Conservation (phyloP, 768 basidiomycete genomes). For the Podaxis pistillaris region DNA sequence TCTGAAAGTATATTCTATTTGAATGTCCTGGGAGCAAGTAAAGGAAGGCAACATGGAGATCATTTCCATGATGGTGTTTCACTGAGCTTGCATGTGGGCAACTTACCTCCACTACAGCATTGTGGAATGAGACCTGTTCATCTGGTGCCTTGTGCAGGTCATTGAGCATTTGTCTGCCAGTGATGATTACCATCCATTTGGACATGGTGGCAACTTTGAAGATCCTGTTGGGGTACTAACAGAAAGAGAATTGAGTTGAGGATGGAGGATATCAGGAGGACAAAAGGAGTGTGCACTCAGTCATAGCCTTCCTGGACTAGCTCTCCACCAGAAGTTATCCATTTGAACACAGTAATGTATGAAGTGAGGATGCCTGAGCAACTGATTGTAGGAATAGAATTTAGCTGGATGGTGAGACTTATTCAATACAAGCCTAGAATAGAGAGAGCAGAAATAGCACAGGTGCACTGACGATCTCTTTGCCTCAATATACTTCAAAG, state of each 20-base stretch:
- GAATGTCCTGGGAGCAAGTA: constrained; percentile 26
- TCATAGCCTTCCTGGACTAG: constrained; percentile 16
- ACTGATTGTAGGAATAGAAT: constrained; percentile 15
- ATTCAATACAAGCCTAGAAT: background rate
- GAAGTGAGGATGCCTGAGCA: constrained; percentile 11
- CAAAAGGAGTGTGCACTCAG: constrained; percentile 4
- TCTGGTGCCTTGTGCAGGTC: constrained; percentile 41
- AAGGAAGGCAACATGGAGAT: background rate
- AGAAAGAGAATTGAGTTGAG: background rate
- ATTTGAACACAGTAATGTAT: constrained; percentile 15
- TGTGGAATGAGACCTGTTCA: constrained; percentile 31
- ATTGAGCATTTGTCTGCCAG: constrained; percentile 28
- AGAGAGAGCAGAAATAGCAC: background rate
- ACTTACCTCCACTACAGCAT: constrained; percentile 32
- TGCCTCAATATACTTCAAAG: constrained; percentile 8
- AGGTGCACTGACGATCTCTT: constrained; percentile 5
- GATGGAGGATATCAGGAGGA: background rate
- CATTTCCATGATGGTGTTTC: background rate
- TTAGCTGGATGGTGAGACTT: constrained; percentile 1
- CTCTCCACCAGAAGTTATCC: constrained; percentile 4
- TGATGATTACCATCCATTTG: constrained; percentile 39
- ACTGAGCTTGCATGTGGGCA: background rate
- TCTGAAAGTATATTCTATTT: constrained; percentile 37
- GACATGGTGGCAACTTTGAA: constrained; percentile 17
- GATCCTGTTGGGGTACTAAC: constrained; percentile 13